Evolutionary conservation across 768 basidiomycete species (phyloP).

Genomic region (Trametes cubensis): DNA sequence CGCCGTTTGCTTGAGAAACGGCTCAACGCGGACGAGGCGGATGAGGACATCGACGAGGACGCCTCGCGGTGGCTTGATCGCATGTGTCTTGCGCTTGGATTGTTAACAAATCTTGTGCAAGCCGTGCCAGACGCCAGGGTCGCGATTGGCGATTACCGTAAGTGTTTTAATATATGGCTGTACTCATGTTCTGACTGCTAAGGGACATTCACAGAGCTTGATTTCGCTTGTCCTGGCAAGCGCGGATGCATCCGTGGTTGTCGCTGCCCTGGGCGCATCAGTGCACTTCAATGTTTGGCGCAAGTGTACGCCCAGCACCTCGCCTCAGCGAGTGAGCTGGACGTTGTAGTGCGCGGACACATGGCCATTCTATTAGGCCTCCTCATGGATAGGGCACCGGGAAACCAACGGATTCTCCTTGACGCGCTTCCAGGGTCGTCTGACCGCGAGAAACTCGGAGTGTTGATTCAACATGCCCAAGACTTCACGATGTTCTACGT

Average conservation of each 20-base stretch:
- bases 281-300: constrained; percentile 54
- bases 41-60: constrained; percentile 30
- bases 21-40: constrained; percentile 17
- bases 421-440: constrained; percentile 41
- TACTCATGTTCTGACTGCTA: constrained; percentile 6
- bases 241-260: constrained; percentile 56
- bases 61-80: constrained; percentile 59
- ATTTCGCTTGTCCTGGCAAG: constrained; percentile 53
- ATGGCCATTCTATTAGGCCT: constrained; percentile 73
- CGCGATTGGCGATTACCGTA: constrained; percentile 52
- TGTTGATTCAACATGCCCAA: constrained; percentile 40
- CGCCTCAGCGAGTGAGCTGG: constrained; percentile 35
- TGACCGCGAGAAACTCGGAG: constrained; percentile 33
- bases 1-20: constrained; percentile 24
- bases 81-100: constrained; percentile 72
- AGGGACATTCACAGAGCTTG: constrained; percentile 43
- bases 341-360: constrained; percentile 67
- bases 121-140: constrained; percentile 51
- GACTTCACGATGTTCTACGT: constrained; percentile 48
- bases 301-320: constrained; percentile 49
- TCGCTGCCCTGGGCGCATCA: constrained; percentile 48
- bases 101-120: constrained; percentile 78
- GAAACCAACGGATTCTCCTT: constrained; percentile 39
- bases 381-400: constrained; percentile 39
- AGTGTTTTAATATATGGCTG: constrained; percentile 29